These are phyloP conservation scores for Chlamydomonas urium DNA, from an alignment of 139 green algal genomes.

Conservation along the genomic window DNA sequence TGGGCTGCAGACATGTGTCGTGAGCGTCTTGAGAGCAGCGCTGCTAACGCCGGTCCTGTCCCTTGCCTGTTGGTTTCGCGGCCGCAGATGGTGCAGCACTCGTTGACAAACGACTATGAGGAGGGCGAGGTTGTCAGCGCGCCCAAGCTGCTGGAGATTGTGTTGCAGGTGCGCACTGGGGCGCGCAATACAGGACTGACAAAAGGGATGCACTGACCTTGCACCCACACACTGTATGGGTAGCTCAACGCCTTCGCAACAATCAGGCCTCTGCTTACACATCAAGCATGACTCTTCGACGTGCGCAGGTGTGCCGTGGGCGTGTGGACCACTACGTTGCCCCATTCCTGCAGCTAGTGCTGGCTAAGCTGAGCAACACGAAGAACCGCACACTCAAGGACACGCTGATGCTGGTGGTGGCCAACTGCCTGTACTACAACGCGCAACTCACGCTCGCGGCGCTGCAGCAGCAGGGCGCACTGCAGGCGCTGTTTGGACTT, in stretches of 20 bases:
- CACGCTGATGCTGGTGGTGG: conserved; percentile 68
- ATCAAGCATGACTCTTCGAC: neutral
- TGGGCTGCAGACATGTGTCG: too few species aligned
- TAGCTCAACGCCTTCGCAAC: neutral
- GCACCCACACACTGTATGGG: too few species aligned
- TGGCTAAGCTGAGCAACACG: conserved; percentile 34
- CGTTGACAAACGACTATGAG: conserved; percentile 45
- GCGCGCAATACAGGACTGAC: too few species aligned
- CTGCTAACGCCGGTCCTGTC: too few species aligned
- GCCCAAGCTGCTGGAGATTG: conserved; percentile 76
- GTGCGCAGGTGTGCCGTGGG: conserved; percentile 58
- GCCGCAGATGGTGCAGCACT: conserved; percentile 45
- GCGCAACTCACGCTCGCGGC: conserved; percentile 56
- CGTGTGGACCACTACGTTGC: conserved; percentile 76
- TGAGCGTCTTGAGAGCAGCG: too few species aligned
- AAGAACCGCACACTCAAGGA: conserved; percentile 50
- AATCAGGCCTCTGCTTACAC: neutral
- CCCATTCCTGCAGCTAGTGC: conserved; percentile 61
- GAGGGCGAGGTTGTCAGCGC: conserved; percentile 71
- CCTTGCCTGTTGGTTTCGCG: too few species aligned
- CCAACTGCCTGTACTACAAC: conserved; percentile 91
- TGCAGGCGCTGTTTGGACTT: conserved; percentile 41
- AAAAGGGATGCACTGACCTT: too few species aligned
- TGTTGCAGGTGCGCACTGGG: conserved; percentile 79
- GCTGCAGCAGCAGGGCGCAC: conserved; percentile 37